A percentile compares a stretch with the other conserved stretches of the same genome.
phyloP scores from a whole-genome alignment of 2,329 filamentous ascomycete genomes.

The Paraphaeosphaeria sporulosa region DNA sequence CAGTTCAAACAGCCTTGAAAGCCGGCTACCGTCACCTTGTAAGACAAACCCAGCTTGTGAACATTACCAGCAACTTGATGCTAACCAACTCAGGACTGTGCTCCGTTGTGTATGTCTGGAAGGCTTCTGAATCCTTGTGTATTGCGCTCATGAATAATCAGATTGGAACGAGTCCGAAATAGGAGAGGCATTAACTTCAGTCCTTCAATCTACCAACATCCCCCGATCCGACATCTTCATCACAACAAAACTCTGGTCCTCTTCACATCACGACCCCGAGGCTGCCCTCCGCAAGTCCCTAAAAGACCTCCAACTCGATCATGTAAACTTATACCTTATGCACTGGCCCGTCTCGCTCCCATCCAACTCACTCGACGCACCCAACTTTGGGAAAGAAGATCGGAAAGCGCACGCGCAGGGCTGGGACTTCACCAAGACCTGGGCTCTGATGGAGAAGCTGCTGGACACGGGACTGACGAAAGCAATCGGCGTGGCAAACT shows the following conservation, averaged over 20 bases:
- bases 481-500: conserved; percentile 23
- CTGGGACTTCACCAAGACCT: conserved; percentile 18
- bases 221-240: conserved; percentile 72
- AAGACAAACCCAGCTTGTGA: not conserved
- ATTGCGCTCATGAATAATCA: not conserved
- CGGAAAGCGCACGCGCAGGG: conserved; percentile 24
- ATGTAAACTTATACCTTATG: conserved; percentile 73
- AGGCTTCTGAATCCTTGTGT: not conserved
- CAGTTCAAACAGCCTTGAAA: conserved; percentile 40
- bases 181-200: conserved; percentile 15
- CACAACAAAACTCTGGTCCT: conserved; percentile 83
- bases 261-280: conserved; percentile 65
- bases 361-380: conserved; percentile 14
- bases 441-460: conserved; percentile 41
- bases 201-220: conserved; percentile 65
- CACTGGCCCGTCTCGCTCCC: conserved; percentile 62
- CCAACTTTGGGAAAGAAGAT: conserved; percentile 49
- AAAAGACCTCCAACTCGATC: conserved; percentile 67
- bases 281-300: conserved; percentile 66
- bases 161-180: conserved; percentile 24
- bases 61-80: not conserved
- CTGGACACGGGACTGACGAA: conserved; percentile 33
- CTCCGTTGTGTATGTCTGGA: not conserved
- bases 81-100: not conserved
- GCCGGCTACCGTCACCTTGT: conserved; percentile 24